A percentile compares a stretch with the other conserved stretches of the same genome.
These are phyloP conservation scores for Phytophthora pistaciae DNA, from an alignment of 352 stramenopile species.

Conservation along the genomic window DNA sequence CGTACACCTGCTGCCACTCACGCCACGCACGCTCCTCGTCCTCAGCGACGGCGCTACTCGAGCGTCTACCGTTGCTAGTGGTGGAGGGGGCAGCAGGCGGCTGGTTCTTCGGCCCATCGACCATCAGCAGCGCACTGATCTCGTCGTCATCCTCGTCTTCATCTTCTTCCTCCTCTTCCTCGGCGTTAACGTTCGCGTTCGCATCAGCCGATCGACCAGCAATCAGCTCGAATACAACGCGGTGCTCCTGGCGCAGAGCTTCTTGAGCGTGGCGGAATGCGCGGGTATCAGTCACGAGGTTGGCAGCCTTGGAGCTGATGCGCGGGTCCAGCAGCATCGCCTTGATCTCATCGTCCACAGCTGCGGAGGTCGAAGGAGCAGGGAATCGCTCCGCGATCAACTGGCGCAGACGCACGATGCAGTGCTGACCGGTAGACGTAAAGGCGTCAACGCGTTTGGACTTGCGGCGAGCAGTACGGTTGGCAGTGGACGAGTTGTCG, in stretches of 20 bases:
- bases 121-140: slow-evolving; percentile 43
- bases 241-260: slow-evolving; percentile 44
- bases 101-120: slow-evolving; percentile 47
- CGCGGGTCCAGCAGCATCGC: slow-evolving; percentile 52
- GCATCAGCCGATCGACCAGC: slow-evolving; percentile 5
- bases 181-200: not conserved
- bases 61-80: slow-evolving; percentile 19
- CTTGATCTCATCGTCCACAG: slow-evolving; percentile 41
- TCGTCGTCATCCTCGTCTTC: slow-evolving; percentile 41
- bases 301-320: slow-evolving; percentile 42
- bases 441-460: slow-evolving; percentile 33
- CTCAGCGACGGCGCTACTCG: slow-evolving; percentile 22
- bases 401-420: slow-evolving; percentile 25
- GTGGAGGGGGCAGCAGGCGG: slow-evolving; percentile 24
- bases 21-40: slow-evolving; percentile 43
- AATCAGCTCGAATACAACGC: slow-evolving; percentile 40
- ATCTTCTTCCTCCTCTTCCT: slow-evolving; percentile 18
- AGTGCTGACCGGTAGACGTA: slow-evolving; percentile 23
- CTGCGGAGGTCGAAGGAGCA: slow-evolving; percentile 11
- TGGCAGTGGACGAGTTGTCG: slow-evolving; percentile 7
- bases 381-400: slow-evolving; percentile 28
- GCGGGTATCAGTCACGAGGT: slow-evolving; percentile 32
- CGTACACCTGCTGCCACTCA: slow-evolving; percentile 45
- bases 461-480: slow-evolving; percentile 24
- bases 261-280: slow-evolving; percentile 34